These are phyloP conservation scores for Magnusiomyces tetraspermus DNA, from an alignment of 1,139 yeast genomes.

Conservation along the genomic window DNA sequence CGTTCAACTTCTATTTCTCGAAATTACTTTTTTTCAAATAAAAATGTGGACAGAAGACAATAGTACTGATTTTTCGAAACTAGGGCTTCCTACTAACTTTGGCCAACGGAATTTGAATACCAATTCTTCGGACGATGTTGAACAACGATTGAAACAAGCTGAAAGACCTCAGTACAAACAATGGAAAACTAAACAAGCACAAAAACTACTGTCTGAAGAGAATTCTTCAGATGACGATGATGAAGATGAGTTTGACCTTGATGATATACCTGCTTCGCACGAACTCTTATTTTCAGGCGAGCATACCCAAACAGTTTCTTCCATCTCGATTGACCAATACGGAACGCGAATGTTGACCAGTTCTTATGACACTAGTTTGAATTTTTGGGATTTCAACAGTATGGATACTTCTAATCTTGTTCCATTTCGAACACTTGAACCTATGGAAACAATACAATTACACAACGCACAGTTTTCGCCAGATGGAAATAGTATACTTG, in stretches of 20 bases:
- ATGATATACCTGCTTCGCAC: slow-evolving; percentile 29
- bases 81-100: neutral
- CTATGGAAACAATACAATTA: slow-evolving; percentile 27
- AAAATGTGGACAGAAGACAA: neutral
- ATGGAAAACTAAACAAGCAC: slow-evolving; percentile 3
- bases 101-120: neutral
- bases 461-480: slow-evolving; percentile 22
- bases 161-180: slow-evolving; percentile 7
- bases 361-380: slow-evolving; percentile 27
- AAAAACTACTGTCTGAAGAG: slow-evolving; percentile 4
- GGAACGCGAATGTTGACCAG: slow-evolving; percentile 30
- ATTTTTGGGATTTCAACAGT: slow-evolving; percentile 32
- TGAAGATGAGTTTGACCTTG: slow-evolving; percentile 23
- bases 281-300: slow-evolving; percentile 23
- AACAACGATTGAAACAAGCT: slow-evolving; percentile 6
- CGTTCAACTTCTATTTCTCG: neutral
- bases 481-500: slow-evolving; percentile 24
- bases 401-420: slow-evolving; percentile 25
- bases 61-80: neutral
- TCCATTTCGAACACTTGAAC: slow-evolving; percentile 29
- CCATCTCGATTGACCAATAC: slow-evolving; percentile 26
- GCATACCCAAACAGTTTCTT: slow-evolving; percentile 27
- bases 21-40: neutral
- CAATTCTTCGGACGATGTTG: neutral
- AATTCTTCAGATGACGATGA: slow-evolving; percentile 16